These are phyloP conservation scores for Atkinsonella hypoxylon DNA, from an alignment of 2,329 filamentous ascomycete species.

Conservation along the genomic window DNA sequence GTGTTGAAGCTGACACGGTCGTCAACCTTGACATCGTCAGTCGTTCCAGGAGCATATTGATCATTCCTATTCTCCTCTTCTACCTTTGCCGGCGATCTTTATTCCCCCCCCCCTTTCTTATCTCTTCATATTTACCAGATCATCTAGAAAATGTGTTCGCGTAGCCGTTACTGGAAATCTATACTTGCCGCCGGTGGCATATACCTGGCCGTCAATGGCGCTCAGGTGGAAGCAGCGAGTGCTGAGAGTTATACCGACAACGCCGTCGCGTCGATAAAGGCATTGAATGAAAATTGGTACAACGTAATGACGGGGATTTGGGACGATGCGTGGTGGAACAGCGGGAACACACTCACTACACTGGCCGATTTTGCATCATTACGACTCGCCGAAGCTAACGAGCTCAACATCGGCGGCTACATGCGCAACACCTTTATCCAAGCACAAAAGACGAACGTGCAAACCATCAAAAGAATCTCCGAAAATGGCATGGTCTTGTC, in stretches of 20 bases:
- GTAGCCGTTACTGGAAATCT: not conserved
- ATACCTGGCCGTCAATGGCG: not conserved
- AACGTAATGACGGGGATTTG: slow-evolving; percentile 48
- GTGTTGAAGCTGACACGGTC: not conserved
- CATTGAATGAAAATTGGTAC: slow-evolving; percentile 49
- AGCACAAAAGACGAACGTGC: slow-evolving; percentile 28
- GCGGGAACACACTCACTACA: slow-evolving; percentile 52
- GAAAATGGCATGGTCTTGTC: slow-evolving; percentile 25
- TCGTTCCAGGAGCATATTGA: not conserved
- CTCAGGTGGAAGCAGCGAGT: slow-evolving; percentile 7
- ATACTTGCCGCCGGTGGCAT: slow-evolving; percentile 6
- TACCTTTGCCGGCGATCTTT: too few species aligned
- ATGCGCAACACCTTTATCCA: slow-evolving; percentile 33
- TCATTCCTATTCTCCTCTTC: not conserved
- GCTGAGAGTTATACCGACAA: slow-evolving; percentile 20
- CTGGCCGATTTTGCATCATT: slow-evolving; percentile 41
- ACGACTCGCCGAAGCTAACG: slow-evolving; percentile 20
- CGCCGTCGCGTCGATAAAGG: slow-evolving; percentile 21
- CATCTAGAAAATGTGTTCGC: not conserved
- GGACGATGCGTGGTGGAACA: slow-evolving; percentile 62
- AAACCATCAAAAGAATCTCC: slow-evolving; percentile 26
- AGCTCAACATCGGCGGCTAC: slow-evolving; percentile 26
- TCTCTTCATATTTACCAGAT: not conserved
- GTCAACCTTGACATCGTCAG: not conserved
- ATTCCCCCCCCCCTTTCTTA: too few species aligned